These are phyloP conservation scores for Paracoccidioides lutzii DNA, from an alignment of 2,329 filamentous ascomycete genomes.

Conservation along the genomic window DNA sequence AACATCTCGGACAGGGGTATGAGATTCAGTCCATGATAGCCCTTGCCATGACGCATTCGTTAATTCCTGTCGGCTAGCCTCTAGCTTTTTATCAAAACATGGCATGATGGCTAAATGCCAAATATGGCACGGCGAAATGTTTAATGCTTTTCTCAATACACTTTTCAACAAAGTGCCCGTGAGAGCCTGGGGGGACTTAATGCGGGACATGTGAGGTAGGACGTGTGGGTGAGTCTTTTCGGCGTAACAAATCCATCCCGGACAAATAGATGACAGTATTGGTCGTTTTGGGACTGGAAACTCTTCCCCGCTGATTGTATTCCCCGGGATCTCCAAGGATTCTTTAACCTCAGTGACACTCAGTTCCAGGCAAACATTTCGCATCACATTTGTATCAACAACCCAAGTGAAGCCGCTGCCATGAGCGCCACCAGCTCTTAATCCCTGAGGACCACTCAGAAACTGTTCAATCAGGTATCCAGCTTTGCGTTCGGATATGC, in stretches of 20 bases:
- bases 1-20: constrained; percentile 59
- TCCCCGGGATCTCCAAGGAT: constrained; percentile 15
- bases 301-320: constrained; percentile 8
- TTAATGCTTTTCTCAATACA: constrained; percentile 57
- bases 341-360: constrained; percentile 58
- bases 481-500: constrained; percentile 58
- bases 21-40: constrained; percentile 18
- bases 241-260: constrained; percentile 97
- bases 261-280: constrained; percentile 72
- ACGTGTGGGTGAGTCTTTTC: constrained; percentile 96
- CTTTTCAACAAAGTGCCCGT: constrained; percentile 86
- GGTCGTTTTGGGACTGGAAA: constrained; percentile 27
- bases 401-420: constrained; percentile 77
- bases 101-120: constrained; percentile 97
- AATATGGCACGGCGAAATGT: constrained; percentile 63
- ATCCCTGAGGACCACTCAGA: constrained; percentile 54
- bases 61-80: constrained; percentile 84
- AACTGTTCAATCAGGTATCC: constrained; percentile 74
- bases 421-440: constrained; percentile 57
- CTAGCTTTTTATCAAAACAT: constrained; percentile 97
- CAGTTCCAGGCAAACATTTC: constrained; percentile 71
- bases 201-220: constrained; percentile 72
- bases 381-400: constrained; percentile 72
- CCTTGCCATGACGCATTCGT: constrained; percentile 61
- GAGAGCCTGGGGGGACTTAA: constrained; percentile 90